phyloP scores from a whole-genome alignment of 1,284 basidiomycete genomes.

The Ceratobasidium sp. region DNA sequence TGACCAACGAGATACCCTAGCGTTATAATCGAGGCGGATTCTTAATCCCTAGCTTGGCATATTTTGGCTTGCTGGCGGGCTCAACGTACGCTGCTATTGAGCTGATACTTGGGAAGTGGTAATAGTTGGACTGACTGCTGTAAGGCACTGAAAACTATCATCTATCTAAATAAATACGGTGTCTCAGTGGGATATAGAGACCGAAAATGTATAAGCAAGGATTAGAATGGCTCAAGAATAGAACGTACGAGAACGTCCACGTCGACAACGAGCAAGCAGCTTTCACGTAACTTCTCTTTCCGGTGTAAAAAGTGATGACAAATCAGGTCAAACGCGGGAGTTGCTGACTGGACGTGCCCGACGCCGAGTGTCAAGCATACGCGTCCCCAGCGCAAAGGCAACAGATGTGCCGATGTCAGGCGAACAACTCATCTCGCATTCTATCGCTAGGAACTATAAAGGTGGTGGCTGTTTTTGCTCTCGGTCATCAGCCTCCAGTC shows the following conservation, averaged over 20 bases:
- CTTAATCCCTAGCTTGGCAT: slow-evolving; percentile 5
- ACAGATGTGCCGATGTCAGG: neutral
- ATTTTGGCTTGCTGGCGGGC: slow-evolving; percentile 17
- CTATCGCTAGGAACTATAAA: slow-evolving; percentile 5
- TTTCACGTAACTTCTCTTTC: neutral
- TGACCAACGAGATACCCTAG: neutral
- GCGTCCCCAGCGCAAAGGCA: neutral
- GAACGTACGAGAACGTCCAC: neutral
- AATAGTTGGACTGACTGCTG: neutral
- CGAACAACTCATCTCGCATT: neutral
- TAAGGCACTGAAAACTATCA: neutral
- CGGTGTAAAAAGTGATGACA: neutral
- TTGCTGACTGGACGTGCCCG: slow-evolving; percentile 40
- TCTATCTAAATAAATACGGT: neutral
- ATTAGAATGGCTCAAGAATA: neutral
- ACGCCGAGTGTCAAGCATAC: slow-evolving; percentile 8
- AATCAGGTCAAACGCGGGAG: slow-evolving; percentile 1
- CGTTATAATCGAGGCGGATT: slow-evolving; percentile 22
- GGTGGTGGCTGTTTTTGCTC: neutral
- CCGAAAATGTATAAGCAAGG: neutral
- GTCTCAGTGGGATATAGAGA: neutral
- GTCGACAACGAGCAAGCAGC: neutral
- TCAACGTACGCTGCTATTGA: slow-evolving; percentile 26
- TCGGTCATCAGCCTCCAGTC: neutral
- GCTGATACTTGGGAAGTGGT: slow-evolving; percentile 25